phyloP scores from a whole-genome alignment of 257 asterid genomes.

The Nicotiana sylvestris region DNA sequence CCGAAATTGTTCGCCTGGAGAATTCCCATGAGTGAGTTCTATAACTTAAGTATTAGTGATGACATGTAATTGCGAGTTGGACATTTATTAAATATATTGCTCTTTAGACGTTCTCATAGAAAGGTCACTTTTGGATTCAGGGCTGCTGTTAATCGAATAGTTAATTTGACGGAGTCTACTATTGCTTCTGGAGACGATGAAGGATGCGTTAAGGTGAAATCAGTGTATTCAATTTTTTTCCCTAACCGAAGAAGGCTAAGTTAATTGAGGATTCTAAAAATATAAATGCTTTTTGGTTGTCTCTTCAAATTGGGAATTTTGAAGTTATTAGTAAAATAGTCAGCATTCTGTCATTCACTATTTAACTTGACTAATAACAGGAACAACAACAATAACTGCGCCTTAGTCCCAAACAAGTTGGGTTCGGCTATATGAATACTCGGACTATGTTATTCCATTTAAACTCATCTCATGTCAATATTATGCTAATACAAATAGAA shows the following conservation, averaged over 20 bases:
- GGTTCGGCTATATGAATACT: too few relatives aligned
- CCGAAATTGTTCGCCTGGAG: slow-evolving; percentile 58
- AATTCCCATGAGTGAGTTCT: slow-evolving; percentile 73
- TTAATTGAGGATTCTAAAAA: background rate
- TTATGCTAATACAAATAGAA: too few relatives aligned
- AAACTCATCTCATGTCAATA: too few relatives aligned
- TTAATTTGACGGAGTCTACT: slow-evolving; percentile 73
- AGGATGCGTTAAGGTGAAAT: slow-evolving; percentile 78
- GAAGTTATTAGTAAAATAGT: background rate
- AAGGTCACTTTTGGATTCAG: slow-evolving; percentile 32
- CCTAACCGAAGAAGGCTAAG: background rate
- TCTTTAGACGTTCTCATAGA: slow-evolving; percentile 4
- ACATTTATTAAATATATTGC: slow-evolving; percentile 1
- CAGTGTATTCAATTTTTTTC: background rate
- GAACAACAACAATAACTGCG: too few relatives aligned
- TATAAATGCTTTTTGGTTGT: slow-evolving; percentile 2
- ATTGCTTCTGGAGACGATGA: slow-evolving; percentile 92
- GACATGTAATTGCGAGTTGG: background rate
- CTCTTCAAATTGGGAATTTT: background rate
- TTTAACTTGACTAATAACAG: background rate
- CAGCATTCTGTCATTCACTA: background rate
- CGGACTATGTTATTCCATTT: too few relatives aligned
- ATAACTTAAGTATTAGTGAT: background rate
- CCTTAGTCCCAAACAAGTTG: too few relatives aligned
- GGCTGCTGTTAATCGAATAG: slow-evolving; percentile 76